Percentiles rank a stretch among this genome's conserved stretches.
These are phyloP conservation scores for Xylariaceae sp. DNA, from an alignment of 2,329 filamentous ascomycete species.

Conservation along the genomic window DNA sequence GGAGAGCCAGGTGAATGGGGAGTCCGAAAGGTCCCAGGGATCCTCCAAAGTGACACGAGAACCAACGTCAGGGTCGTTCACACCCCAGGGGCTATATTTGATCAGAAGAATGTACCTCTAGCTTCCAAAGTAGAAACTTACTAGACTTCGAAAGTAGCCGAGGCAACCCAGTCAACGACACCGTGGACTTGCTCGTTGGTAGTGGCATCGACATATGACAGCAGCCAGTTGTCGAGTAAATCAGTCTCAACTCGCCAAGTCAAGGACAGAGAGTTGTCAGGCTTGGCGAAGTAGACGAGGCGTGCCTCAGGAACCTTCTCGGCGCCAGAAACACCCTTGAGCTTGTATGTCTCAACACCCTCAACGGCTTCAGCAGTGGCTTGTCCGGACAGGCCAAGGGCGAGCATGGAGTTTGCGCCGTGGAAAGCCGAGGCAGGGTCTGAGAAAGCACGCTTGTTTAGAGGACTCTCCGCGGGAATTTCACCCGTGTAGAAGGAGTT, in stretches of 20 bases:
- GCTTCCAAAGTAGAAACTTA: constrained; percentile 24
- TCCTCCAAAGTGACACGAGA: constrained; percentile 42
- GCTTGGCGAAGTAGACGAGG: constrained; percentile 53
- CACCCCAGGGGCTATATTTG: constrained; percentile 44
- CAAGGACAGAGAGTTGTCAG: constrained; percentile 45
- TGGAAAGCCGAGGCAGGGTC: constrained; percentile 44
- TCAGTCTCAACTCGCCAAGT: constrained; percentile 61
- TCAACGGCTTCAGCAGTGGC: constrained; percentile 39
- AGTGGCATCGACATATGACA: constrained; percentile 54
- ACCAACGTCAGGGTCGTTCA: constrained; percentile 53
- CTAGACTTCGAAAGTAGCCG: constrained; percentile 56
- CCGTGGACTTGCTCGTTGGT: constrained; percentile 47
- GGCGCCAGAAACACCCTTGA: constrained; percentile 49
- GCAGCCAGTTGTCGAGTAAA: constrained; percentile 54
- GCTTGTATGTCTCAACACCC: constrained; percentile 38
- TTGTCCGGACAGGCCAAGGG: constrained; percentile 40
- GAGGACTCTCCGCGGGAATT: constrained; percentile 38
- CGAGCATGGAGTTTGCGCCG: constrained; percentile 37
- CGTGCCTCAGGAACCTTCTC: constrained; percentile 52
- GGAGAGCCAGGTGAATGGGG: constrained; percentile 53
- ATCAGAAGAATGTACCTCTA: constrained; percentile 9
- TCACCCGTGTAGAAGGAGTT: constrained; percentile 45
- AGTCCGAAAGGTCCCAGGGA: constrained; percentile 46
- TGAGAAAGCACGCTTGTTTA: constrained; percentile 40
- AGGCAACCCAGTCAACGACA: constrained; percentile 56